phyloP scores from a whole-genome alignment of 371 early-diverging fungal genomes.

The Mortierella sp. region DNA sequence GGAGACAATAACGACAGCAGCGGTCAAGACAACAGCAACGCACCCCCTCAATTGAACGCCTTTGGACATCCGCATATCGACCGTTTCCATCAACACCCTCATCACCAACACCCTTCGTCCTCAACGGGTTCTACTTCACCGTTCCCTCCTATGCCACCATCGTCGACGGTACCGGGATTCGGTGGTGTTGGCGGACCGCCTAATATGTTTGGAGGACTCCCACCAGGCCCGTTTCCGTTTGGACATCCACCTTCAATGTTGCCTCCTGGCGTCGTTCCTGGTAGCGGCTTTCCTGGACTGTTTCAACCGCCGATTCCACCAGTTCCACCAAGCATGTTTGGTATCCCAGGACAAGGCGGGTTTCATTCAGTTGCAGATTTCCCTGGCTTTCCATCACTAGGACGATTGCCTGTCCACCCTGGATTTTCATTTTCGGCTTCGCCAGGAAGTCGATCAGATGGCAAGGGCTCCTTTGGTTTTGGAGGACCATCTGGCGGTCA shows the following conservation, averaged over 20 bases:
- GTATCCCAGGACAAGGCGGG: not conserved
- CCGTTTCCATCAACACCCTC: constrained; percentile 6
- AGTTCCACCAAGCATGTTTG: constrained; percentile 1
- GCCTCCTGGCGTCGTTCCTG: not conserved
- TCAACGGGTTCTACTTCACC: not conserved
- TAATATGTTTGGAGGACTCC: not conserved
- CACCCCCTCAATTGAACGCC: not conserved
- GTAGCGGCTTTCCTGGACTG: constrained; percentile 8
- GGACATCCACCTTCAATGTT: constrained; percentile 15
- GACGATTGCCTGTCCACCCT: not conserved
- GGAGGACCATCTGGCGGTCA: not conserved
- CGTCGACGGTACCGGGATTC: not conserved
- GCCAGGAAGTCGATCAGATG: not conserved
- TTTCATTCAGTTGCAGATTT: not conserved
- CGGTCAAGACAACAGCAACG: not conserved
- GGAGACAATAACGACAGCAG: not conserved
- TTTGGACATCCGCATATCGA: constrained; percentile 1
- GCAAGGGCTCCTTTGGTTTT: not conserved
- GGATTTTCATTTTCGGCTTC: not conserved
- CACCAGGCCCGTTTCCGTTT: not conserved
- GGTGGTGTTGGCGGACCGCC: not conserved
- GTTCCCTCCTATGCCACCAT: not conserved
- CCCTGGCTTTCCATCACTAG: not conserved
- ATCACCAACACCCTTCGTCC: not conserved
- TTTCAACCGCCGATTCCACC: not conserved